A percentile compares a stretch with the other conserved stretches of the same genome.
Evolutionary conservation across 2,329 filamentous ascomycete genomes (phyloP).

Genomic region (Aaosphaeria arxii): DNA sequence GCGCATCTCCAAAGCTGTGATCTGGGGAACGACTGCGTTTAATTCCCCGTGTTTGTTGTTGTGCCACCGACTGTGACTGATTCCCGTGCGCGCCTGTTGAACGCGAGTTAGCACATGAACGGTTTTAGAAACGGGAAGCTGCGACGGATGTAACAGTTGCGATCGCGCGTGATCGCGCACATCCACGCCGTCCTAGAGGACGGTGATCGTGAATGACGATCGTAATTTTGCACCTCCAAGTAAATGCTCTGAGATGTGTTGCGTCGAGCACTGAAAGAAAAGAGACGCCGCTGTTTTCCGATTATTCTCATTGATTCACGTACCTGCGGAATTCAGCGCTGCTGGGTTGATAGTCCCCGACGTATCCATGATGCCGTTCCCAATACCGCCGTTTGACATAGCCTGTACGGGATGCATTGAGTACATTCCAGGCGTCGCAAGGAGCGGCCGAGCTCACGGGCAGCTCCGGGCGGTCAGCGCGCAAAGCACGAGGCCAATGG

Average conservation of each 20-base stretch:
- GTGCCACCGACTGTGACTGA: constrained; percentile 27
- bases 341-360: constrained; percentile 42
- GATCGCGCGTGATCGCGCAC: constrained; percentile 5
- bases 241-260: too few relatives aligned
- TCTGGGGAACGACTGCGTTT: constrained; percentile 43
- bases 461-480: constrained; percentile 15
- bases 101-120: neutral
- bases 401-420: constrained; percentile 38
- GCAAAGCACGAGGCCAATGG: constrained; percentile 20
- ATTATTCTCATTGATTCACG: constrained; percentile 3
- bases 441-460: constrained; percentile 29
- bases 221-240: too few relatives aligned
- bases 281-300: too few relatives aligned
- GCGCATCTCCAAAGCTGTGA: constrained; percentile 31
- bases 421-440: constrained; percentile 40
- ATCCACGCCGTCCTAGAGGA: neutral
- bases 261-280: too few relatives aligned
- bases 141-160: constrained; percentile 33
- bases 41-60: constrained; percentile 35
- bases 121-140: constrained; percentile 7
- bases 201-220: too few relatives aligned
- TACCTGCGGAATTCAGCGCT: constrained; percentile 38
- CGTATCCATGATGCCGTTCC: constrained; percentile 40
- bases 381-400: constrained; percentile 39
- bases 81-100: constrained; percentile 25